Base-by-base conservation (phyloP, 2,329 filamentous ascomycete genomes). In the Alternaria sp. region DNA sequence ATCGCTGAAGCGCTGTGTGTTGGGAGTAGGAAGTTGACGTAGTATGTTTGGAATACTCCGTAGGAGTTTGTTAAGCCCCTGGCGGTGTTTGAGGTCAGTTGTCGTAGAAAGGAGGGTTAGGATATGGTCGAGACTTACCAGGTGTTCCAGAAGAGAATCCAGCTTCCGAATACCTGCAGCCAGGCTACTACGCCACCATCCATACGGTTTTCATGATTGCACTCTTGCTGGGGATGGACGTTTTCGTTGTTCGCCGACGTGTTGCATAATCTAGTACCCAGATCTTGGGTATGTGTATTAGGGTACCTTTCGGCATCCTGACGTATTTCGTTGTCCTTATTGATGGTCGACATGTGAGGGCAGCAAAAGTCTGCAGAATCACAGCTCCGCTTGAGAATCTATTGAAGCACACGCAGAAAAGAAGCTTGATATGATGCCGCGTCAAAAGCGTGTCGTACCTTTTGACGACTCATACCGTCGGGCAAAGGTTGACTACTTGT, bases 351-450 rank as follows among this genome's bases (percentile, higher is more conserved):
- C 30, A 36, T 36, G 2, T 36, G 3, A 36, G 4, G 30, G 30
- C 0, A 36, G 7, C 30, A 5, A n/a, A 36, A 0, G 0, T 36
- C 13, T 36, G 13, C 13, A 1, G 0, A 36, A 36, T 0, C 13
- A 36, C 3, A 36, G 30, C 30, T 36, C 1, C 13, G 30, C 7
- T 0, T 0, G 13, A 36, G 30, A 9, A 36, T n/a, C 13, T 36
- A 8, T 36, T 36, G 4, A 36, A 36, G 30, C 13, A 2, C 13
- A 36, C 13, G 30, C 5, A 36, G 30, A 36, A 0, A 36, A 36
- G 13, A 36, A 36, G 30, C 30, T 36, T 36, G 12, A 30, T 28
- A 28, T 12, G 26, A 28, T 12, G 26, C 26, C 10, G 26, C 26
- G 26, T 28, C 26, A 28, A 28, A 12, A 12, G 26, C 26, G 26